Conservation (phyloP, 345 rosid genomes). For the Ceriops decandra region DNA sequence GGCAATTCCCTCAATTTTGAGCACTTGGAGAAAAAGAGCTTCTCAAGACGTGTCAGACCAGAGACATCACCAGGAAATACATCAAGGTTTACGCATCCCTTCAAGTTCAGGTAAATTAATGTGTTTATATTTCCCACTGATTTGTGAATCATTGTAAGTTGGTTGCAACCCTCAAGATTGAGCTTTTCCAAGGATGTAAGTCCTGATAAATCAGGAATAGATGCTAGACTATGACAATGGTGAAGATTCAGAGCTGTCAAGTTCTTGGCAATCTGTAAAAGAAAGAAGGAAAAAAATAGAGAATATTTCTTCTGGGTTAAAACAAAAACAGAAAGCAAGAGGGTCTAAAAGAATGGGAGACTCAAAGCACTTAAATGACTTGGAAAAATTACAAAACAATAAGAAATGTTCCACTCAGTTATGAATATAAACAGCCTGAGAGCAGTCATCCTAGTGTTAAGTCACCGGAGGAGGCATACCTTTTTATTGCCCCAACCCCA, state of each 20-base stretch:
- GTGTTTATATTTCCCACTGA: conserved; percentile 36
- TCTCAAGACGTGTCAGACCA: conserved; percentile 40
- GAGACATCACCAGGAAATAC: conserved; percentile 37
- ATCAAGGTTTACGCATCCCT: conserved; percentile 30
- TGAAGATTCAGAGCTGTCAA: conserved; percentile 43
- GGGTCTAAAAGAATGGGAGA: too few species aligned
- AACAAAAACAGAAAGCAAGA: too few species aligned
- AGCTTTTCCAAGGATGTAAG: conserved; percentile 37
- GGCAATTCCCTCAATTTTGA: conserved; percentile 37
- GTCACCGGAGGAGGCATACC: conserved; percentile 22
- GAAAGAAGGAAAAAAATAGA: background rate
- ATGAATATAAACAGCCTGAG: too few species aligned
- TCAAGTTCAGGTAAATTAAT: conserved; percentile 36
- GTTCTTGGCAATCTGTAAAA: conserved; percentile 30
- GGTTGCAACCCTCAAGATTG: conserved; percentile 31
- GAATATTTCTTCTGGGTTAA: too few species aligned
- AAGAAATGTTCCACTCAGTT: too few species aligned
- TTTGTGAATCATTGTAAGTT: conserved; percentile 30
- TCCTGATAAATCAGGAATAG: conserved; percentile 42
- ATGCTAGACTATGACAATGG: conserved; percentile 30
- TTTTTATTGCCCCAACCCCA: conserved; percentile 20
- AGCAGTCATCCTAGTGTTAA: background rate
- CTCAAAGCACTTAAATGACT: too few species aligned
- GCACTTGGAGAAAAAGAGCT: conserved; percentile 38
- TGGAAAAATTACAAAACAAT: too few species aligned